Conservation (phyloP, 345 rosid genomes). For the Ceriops decandra region DNA sequence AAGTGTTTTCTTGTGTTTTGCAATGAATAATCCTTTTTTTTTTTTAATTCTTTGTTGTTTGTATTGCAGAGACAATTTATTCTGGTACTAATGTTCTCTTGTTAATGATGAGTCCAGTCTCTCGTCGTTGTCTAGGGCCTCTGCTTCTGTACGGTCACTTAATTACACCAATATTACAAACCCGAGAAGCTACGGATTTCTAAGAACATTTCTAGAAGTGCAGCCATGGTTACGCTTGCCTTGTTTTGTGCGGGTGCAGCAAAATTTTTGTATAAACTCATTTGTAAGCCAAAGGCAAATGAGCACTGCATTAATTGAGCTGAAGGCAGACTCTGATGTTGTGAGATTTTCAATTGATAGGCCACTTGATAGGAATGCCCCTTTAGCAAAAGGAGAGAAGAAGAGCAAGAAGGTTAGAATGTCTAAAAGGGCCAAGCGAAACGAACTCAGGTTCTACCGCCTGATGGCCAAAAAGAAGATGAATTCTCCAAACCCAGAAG, state of each 20-base stretch:
- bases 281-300: constrained; percentile 31
- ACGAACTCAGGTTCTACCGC: constrained; percentile 78
- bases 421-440: constrained; percentile 63
- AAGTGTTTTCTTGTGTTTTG: too few relatives aligned
- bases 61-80: constrained; percentile 39
- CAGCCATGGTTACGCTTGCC: constrained; percentile 13
- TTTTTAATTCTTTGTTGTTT: neutral
- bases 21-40: too few relatives aligned
- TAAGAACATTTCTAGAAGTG: constrained; percentile 18
- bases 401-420: constrained; percentile 40
- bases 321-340: constrained; percentile 54
- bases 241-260: constrained; percentile 5
- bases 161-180: constrained; percentile 11
- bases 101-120: constrained; percentile 15
- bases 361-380: constrained; percentile 17
- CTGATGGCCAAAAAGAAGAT: constrained; percentile 90
- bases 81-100: constrained; percentile 16
- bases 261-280: constrained; percentile 16
- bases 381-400: constrained; percentile 37
- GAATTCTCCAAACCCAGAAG: constrained; percentile 94
- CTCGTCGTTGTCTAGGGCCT: constrained; percentile 12
- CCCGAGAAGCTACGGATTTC: constrained; percentile 20
- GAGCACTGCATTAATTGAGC: constrained; percentile 48
- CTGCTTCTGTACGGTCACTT: constrained; percentile 13
- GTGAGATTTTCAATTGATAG: constrained; percentile 63